phyloP scores from a whole-genome alignment of 176 grass and related monocot species.

The Oryza punctata region DNA sequence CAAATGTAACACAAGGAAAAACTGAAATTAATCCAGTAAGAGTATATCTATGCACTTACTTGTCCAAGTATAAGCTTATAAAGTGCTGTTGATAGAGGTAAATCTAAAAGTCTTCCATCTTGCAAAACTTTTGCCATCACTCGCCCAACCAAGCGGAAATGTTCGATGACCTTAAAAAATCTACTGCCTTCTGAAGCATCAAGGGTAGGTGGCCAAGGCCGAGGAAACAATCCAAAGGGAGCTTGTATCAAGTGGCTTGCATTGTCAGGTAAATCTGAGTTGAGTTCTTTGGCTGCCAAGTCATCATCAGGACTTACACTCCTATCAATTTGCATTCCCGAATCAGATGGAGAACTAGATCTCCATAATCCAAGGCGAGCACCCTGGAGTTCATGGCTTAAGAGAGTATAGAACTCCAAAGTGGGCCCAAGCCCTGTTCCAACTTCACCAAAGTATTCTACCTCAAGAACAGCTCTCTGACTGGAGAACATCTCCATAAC shows the following conservation, averaged over 20 bases:
- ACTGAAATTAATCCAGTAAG: not conserved
- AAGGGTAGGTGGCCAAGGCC: conserved; percentile 53
- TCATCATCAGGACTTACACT: conserved; percentile 36
- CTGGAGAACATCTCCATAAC: conserved; percentile 82
- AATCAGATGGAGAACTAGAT: conserved; percentile 50
- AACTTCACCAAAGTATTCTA: conserved; percentile 90
- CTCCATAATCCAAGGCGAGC: conserved; percentile 72
- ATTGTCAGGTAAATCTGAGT: conserved; percentile 34
- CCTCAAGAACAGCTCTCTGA: conserved; percentile 72
- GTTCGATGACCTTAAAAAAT: conserved; percentile 59
- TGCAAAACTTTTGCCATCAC: conserved; percentile 91
- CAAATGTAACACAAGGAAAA: conserved; percentile 22
- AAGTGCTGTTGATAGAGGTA: conserved; percentile 80
- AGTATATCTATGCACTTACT: conserved; percentile 44
- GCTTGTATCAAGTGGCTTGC: conserved; percentile 46
- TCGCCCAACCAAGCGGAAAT: conserved; percentile 76
- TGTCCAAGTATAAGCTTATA: conserved; percentile 88
- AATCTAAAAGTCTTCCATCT: conserved; percentile 87
- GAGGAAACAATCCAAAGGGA: conserved; percentile 75
- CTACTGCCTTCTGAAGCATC: conserved; percentile 45
- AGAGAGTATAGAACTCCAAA: conserved; percentile 86
- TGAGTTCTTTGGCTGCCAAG: conserved; percentile 22
- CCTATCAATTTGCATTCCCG: conserved; percentile 58
- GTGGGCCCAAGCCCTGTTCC: conserved; percentile 88
- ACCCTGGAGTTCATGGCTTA: conserved; percentile 75